phyloP scores from a whole-genome alignment of 495 filamentous ascomycete species.

The Tuber calosporum region DNA sequence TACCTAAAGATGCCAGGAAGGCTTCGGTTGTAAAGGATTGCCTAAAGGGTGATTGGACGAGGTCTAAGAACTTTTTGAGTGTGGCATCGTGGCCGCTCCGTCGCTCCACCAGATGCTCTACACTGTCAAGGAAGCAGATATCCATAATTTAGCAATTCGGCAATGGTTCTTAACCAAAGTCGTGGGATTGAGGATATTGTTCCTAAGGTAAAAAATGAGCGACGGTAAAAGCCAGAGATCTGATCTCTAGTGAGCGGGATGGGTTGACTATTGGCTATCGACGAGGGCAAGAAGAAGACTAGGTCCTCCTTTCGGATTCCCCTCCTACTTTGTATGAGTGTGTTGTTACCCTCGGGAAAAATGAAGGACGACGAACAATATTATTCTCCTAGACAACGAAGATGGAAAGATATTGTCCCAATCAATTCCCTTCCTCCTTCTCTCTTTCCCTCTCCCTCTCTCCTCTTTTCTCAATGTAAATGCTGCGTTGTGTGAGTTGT shows the following conservation, averaged over 20 bases:
- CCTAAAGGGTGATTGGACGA: conserved; percentile 36
- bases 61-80: conserved; percentile 28
- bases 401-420: background rate
- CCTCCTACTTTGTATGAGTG: background rate
- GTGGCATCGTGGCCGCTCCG: conserved; percentile 8
- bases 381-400: background rate
- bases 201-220: conserved; percentile 9
- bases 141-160: conserved; percentile 12
- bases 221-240: background rate
- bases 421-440: background rate
- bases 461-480: background rate
- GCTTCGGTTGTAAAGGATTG: conserved; percentile 56
- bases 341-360: background rate
- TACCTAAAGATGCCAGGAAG: conserved; percentile 71
- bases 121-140: conserved; percentile 16
- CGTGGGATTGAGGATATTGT: background rate
- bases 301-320: background rate
- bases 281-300: background rate
- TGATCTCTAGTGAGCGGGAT: background rate
- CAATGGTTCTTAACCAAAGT: background rate
- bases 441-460: background rate
- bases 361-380: background rate
- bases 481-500: conserved; percentile 22
- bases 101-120: conserved; percentile 17
- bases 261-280: background rate